phyloP scores from a whole-genome alignment of 148 eudicot species.

The Rhododendron ferrugineum region DNA sequence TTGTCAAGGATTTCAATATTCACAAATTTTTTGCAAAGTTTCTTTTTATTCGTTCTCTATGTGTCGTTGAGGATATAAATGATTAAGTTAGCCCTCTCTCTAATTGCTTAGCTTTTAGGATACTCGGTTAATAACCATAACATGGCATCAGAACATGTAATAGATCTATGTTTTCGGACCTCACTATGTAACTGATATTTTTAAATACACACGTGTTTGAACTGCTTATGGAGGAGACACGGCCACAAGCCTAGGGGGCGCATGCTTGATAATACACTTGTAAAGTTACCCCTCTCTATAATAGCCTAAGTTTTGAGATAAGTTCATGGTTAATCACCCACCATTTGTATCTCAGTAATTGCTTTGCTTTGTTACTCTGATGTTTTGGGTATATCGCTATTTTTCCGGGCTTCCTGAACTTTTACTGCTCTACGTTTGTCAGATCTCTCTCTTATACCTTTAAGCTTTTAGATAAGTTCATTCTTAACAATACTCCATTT shows the following conservation, averaged over 20 bases:
- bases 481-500: background rate
- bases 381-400: background rate
- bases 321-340: background rate
- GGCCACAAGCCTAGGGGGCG: background rate
- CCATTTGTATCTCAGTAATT: background rate
- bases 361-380: background rate
- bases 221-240: background rate
- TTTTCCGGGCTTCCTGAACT: background rate
- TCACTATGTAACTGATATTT: background rate
- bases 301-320: background rate
- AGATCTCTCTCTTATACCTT: background rate
- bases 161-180: background rate
- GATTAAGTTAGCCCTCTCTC: background rate
- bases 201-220: background rate
- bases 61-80: background rate
- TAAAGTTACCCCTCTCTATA: background rate
- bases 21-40: background rate
- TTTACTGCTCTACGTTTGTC: background rate
- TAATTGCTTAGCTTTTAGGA: background rate
- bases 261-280: background rate
- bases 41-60: background rate
- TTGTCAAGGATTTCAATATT: background rate
- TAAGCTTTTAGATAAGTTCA: background rate
- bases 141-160: background rate
- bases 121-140: background rate